phyloP scores from a whole-genome alignment of 2,329 filamentous ascomycete species.

The Diaporthe velutina region DNA sequence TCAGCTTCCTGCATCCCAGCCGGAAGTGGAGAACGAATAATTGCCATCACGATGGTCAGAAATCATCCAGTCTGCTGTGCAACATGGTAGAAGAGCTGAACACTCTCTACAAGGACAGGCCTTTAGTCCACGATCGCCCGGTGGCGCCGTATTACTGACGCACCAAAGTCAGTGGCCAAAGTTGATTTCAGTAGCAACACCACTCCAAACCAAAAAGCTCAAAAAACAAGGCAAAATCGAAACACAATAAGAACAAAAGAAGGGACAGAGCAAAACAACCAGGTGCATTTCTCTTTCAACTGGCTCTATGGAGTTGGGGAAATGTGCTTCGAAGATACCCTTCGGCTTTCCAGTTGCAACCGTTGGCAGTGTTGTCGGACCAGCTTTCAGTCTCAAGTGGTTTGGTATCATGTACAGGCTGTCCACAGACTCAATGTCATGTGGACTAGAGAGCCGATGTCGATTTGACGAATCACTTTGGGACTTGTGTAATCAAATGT shows the following conservation, averaged over 20 bases:
- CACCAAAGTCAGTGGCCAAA: background rate
- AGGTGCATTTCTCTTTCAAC: background rate
- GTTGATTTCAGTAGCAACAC: background rate
- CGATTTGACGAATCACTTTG: background rate
- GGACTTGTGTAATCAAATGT: background rate
- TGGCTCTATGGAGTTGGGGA: slow-evolving; percentile 10
- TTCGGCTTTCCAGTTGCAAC: background rate
- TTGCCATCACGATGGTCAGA: background rate
- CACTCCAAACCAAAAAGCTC: background rate
- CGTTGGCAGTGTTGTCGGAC: background rate
- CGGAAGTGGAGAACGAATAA: slow-evolving; percentile 2
- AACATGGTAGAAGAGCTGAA: background rate
- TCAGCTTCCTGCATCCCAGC: slow-evolving; percentile 21
- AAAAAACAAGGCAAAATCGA: background rate
- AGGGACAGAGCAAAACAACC: too few species aligned
- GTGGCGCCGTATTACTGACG: too few species aligned
- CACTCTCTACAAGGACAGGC: background rate
- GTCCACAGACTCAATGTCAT: background rate
- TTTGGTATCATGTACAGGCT: background rate
- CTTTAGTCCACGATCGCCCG: background rate
- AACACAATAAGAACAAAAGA: background rate
- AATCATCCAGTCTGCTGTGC: background rate
- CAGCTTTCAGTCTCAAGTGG: background rate
- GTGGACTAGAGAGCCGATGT: background rate
- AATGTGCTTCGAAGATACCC: background rate